Percentiles rank a stretch among this genome's conserved stretches.
Conservation (phyloP, 345 rosid species). For the Pistacia vera region DNA sequence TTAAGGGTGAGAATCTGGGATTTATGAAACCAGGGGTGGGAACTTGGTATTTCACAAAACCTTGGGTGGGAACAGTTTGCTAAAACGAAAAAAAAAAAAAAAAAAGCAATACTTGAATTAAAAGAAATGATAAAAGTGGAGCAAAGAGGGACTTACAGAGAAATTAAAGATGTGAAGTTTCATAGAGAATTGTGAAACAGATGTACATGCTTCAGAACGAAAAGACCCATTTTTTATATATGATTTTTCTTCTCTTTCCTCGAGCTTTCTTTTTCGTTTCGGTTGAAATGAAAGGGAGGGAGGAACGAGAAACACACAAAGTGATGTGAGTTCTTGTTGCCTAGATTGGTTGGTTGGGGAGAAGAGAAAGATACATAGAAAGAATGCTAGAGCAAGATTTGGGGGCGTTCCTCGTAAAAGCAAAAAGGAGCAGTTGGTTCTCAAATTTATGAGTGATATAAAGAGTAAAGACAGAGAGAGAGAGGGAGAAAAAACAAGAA, state of each 20-base stretch:
- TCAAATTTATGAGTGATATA: no score
- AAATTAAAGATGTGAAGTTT: background rate
- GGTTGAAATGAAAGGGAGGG: background rate
- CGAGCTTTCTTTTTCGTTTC: no score
- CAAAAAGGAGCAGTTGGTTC: no score
- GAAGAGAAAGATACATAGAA: no score
- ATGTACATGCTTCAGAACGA: background rate
- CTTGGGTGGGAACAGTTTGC: no score
- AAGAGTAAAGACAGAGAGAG: background rate
- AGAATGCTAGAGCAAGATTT: no score
- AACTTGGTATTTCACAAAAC: no score
- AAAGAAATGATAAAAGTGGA: background rate
- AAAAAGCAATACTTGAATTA: no score
- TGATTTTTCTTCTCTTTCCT: background rate
- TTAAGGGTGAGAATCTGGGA: no score
- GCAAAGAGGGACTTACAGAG: constrained; percentile 11
- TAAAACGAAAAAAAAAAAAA: background rate
- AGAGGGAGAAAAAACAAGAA: no score
- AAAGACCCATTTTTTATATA: background rate
- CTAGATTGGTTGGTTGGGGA: background rate
- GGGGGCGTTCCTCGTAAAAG: no score
- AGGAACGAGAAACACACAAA: background rate
- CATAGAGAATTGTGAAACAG: background rate
- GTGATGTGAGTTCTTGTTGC: background rate
- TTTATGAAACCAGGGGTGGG: no score